A percentile compares a stretch with the other conserved stretches of the same genome.
These are phyloP conservation scores for Penicillium verrucosum DNA, from an alignment of 2,329 filamentous ascomycete species.

Conservation along the genomic window DNA sequence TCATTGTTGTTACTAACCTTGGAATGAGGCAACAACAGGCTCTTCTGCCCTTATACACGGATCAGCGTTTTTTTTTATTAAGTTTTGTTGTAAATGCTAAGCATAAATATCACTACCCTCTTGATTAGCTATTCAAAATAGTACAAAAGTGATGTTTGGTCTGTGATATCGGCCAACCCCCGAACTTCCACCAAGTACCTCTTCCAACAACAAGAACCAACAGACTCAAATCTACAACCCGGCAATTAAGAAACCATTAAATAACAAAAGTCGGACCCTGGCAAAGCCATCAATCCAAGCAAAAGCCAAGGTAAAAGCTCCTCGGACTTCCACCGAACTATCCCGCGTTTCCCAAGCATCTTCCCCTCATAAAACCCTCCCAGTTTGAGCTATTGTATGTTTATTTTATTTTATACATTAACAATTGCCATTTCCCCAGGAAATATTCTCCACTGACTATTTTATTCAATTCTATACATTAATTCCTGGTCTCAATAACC, in stretches of 20 bases:
- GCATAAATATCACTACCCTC: not conserved
- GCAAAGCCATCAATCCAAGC: not conserved
- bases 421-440: not conserved
- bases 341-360: constrained; percentile 18
- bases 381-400: not conserved
- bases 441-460: not conserved
- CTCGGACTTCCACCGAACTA: constrained; percentile 21
- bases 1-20: not conserved
- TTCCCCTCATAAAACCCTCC: constrained; percentile 15
- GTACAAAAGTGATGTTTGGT: not conserved
- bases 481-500: not conserved
- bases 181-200: not conserved
- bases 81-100: not conserved
- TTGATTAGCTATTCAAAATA: not conserved
- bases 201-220: not conserved
- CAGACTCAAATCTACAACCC: not conserved
- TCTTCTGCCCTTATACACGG: not conserved
- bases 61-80: not conserved
- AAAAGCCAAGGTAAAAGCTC: not conserved
- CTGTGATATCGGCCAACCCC: not conserved
- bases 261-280: not conserved
- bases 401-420: not conserved
- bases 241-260: not conserved
- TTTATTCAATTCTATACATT: not conserved
- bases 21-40: not conserved